Percentiles rank a stretch among this genome's conserved stretches.
Evolutionary conservation across 169 alveolate species (phyloP).

Genomic region (Cryptosporidium xiaoi): DNA sequence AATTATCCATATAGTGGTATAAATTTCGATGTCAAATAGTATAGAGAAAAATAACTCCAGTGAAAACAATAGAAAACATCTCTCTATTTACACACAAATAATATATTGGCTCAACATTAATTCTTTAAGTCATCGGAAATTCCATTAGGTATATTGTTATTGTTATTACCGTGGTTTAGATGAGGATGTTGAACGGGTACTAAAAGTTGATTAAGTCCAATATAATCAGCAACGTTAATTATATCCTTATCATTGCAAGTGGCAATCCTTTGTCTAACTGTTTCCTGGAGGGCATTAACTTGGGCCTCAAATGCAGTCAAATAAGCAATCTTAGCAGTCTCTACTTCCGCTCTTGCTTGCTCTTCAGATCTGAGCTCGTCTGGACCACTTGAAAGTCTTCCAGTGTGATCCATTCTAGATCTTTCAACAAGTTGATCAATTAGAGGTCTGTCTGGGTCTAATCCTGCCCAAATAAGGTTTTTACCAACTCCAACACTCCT

Average conservation of each 20-base stretch:
- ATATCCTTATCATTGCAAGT: slow-evolving; percentile 71
- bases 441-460: slow-evolving; percentile 69
- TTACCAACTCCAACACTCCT: slow-evolving; percentile 74
- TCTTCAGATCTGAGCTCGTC: slow-evolving; percentile 72
- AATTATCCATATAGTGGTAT: no score
- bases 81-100: no score
- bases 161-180: not conserved
- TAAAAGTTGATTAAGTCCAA: slow-evolving; percentile 62
- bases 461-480: slow-evolving; percentile 71
- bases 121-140: slow-evolving; percentile 48
- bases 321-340: slow-evolving; percentile 73
- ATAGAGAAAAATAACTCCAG: no score
- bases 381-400: slow-evolving; percentile 75
- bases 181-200: slow-evolving; percentile 73
- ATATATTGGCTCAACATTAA: not conserved
- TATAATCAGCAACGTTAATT: slow-evolving; percentile 54
- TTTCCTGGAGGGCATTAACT: slow-evolving; percentile 69
- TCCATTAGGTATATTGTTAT: not conserved
- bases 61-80: no score
- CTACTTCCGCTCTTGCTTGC: slow-evolving; percentile 74
- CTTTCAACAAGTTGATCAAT: slow-evolving; percentile 72
- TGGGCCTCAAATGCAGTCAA: slow-evolving; percentile 74
- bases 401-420: slow-evolving; percentile 74
- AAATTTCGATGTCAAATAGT: no score
- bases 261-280: slow-evolving; percentile 62